Conservation (phyloP, 2,329 filamentous ascomycete species). For the Ascochyta clinopodiicola region DNA sequence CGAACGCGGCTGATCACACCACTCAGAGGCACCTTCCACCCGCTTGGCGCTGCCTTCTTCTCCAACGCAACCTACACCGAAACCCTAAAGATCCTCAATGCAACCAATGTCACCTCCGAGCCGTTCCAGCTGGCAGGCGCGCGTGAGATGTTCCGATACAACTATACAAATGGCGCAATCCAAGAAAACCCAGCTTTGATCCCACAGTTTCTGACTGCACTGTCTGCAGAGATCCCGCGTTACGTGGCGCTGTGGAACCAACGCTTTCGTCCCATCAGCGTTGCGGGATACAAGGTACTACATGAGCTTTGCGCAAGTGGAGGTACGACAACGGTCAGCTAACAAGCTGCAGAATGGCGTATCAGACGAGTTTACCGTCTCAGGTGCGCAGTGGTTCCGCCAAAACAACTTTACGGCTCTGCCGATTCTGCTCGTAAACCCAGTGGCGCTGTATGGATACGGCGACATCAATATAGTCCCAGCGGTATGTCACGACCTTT, state of each 20-base stretch:
- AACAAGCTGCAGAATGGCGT: conserved; percentile 43
- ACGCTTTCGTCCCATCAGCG: conserved; percentile 42
- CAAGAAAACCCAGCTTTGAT: conserved; percentile 30
- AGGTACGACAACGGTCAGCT: conserved; percentile 19
- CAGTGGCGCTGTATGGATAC: conserved; percentile 47
- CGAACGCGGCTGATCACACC: conserved; percentile 43
- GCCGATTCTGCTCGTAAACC: conserved; percentile 43
- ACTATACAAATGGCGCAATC: conserved; percentile 40
- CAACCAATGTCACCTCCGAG: conserved; percentile 41
- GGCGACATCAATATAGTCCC: conserved; percentile 48
- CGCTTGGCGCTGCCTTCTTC: conserved; percentile 49
- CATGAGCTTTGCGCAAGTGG: conserved; percentile 9
- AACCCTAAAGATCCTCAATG: conserved; percentile 44
- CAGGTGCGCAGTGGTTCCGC: conserved; percentile 44
- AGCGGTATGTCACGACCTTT: conserved; percentile 40
- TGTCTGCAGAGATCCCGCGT: conserved; percentile 43
- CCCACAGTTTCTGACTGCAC: conserved; percentile 29
- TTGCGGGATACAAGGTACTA: conserved; percentile 44
- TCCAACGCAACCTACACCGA: conserved; percentile 47
- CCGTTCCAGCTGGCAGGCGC: conserved; percentile 43
- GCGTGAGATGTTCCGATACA: conserved; percentile 43
- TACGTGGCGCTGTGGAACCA: conserved; percentile 43
- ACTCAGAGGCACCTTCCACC: conserved; percentile 48
- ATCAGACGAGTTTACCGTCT: conserved; percentile 43
- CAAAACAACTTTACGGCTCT: conserved; percentile 47